Evolutionary conservation across 805 yeast genomes (phyloP), one percentile per base, ranked within the genome.

Genomic region (Candida glaebosa): DNA sequence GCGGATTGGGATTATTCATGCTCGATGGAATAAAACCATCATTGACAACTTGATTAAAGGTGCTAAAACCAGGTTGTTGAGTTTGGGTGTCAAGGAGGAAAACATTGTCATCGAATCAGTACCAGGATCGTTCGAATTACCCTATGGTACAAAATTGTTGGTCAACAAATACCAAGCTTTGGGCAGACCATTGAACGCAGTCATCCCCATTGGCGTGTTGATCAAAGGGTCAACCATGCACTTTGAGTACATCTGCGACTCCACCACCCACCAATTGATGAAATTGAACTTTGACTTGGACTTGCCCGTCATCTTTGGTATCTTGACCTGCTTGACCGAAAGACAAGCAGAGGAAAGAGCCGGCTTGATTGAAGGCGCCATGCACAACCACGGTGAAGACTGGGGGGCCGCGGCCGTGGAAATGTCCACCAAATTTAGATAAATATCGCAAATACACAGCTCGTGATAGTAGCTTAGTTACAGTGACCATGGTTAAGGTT

Each of bases 371-470:
- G 65, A 65, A 22, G 88, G 84, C 43, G 81, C 81, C 52, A 78
- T 82, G 81, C 98, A 93, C 65, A 91, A 91, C 71, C 99, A 93
- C 58, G 99, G 99, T 49, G 87, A 78, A 57, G 99, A 93, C 63
- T 91, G 99, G 99, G 99, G 96, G 52, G 90, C 95, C 26, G 96
- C 97, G 41, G 99, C 99, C 12, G 96, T 93, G 19, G 99, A 91
- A 70, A 91, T 93, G 98, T 52, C 67, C 8, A 44, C 61, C 31
- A 69, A 69, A 49, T 68, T 67, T 42, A 50, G 50, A 18, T 54
- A 46, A 25, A 9, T 12, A 16, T 5, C 5, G 8, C 16, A 31
- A 31, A 24, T 12, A 8, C 8, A 24, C 12, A 8, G 28, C 28
- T 24, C n/a, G n/a, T n/a, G n/a, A n/a, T n/a, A n/a, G n/a, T n/a